Base-by-base conservation (phyloP, 1,284 basidiomycete species). In the Phenoliferia sp. region DNA sequence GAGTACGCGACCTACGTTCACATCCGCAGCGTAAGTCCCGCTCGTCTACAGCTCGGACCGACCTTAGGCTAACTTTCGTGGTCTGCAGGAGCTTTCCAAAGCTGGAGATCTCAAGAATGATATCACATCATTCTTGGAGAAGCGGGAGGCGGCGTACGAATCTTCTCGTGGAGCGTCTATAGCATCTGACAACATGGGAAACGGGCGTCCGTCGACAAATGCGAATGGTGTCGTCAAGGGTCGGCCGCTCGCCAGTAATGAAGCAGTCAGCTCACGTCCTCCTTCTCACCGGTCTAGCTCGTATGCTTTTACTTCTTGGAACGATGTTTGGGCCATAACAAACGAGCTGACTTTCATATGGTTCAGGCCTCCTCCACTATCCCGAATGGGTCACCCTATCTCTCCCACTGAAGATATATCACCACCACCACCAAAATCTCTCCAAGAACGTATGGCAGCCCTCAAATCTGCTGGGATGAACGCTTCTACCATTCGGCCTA, bases 1-100 rank as follows among this genome's bases (percentile, higher is more conserved):
- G 69, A 74, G 36, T 73, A 71, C 61, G 62, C 57, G 36, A 48
- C 65, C 12, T 68, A 63, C 34, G 33, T 60, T 29, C 66, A 68
- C 31, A 54, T 72, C 9, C 16, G 60, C 19, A 31, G 31, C 10
- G 65, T 66, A 31, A 28, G 63, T 10, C 19, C 35, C 10, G 32
- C 26, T 3, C 31, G n/a, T 16, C 19, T 35, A 19, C 22, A n/a
- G 19, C 19, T 4, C 26, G 15, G 0, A 1, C 10, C 50, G 9
- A 29, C 9, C 4, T 32, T 39, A 19, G 28, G 16, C n/a, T 6
- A 7, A 34, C 52, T 10, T 32, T 52, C 55, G 33, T 19, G 28
- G 57, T 54, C 10, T 31, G 31, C 61, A 73, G 73, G 28, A 62
- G 4, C 62, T 62, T 10, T 54, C 26, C 2, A 57, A 61, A 3